These are phyloP conservation scores for Podila verticillata DNA, from an alignment of 192 early-diverging fungal species.

Conservation along the genomic window DNA sequence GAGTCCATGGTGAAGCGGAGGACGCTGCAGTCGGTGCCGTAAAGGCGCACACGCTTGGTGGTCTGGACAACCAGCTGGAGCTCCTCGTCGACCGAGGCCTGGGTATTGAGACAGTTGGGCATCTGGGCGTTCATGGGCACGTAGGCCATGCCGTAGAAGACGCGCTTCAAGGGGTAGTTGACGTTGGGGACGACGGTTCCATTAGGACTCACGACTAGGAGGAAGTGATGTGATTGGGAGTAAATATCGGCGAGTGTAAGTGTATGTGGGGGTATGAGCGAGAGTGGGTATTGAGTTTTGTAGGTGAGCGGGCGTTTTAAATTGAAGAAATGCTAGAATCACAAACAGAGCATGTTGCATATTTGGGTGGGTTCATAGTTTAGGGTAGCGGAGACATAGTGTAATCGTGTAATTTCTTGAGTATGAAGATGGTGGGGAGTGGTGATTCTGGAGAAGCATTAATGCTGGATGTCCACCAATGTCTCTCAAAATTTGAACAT, in stretches of 20 bases:
- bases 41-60: conserved; percentile 53
- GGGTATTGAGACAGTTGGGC: conserved; percentile 52
- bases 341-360: too few relatives aligned
- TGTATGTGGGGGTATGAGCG: neutral
- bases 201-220: conserved; percentile 28
- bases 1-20: conserved; percentile 44
- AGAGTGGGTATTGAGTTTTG: too few relatives aligned
- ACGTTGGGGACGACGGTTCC: conserved; percentile 29
- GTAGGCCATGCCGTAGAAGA: conserved; percentile 58
- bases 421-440: too few relatives aligned
- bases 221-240: neutral
- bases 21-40: conserved; percentile 57
- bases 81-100: conserved; percentile 47
- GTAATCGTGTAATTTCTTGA: too few relatives aligned
- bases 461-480: too few relatives aligned
- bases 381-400: too few relatives aligned
- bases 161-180: conserved; percentile 32
- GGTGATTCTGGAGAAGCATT: too few relatives aligned
- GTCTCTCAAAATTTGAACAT: too few relatives aligned
- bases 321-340: too few relatives aligned
- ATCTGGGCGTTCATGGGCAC: conserved; percentile 49
- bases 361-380: too few relatives aligned
- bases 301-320: too few relatives aligned
- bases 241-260: neutral
- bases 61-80: conserved; percentile 46